Conservation (phyloP, 2,329 filamentous ascomycete genomes). For the Cadophora malorum region DNA sequence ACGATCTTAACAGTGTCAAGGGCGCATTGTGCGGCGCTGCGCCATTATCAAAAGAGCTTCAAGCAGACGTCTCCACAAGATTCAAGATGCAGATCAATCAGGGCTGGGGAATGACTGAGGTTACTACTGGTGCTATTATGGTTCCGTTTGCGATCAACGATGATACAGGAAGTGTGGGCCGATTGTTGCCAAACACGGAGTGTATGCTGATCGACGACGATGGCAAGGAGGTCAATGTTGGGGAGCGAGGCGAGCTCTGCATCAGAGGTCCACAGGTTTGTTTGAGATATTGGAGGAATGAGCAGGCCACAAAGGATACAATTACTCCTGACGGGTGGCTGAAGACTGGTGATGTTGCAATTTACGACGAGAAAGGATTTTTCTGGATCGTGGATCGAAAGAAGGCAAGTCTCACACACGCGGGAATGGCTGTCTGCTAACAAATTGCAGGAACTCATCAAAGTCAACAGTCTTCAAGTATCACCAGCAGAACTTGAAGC, state of each 20-base stretch:
- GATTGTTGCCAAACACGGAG: constrained; percentile 58
- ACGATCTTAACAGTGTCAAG: constrained; percentile 58
- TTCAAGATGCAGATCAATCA: constrained; percentile 53
- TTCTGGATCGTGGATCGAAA: constrained; percentile 71
- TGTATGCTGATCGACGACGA: constrained; percentile 50
- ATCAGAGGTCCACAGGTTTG: constrained; percentile 53
- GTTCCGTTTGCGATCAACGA: constrained; percentile 46
- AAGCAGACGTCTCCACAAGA: constrained; percentile 46
- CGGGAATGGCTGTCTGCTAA: background rate
- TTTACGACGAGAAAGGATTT: constrained; percentile 53
- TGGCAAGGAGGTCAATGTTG: constrained; percentile 47
- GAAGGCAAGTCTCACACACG: constrained; percentile 41
- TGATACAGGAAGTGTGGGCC: constrained; percentile 57
- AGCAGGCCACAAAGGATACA: constrained; percentile 46
- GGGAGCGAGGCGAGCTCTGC: constrained; percentile 52
- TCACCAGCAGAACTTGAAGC: constrained; percentile 64
- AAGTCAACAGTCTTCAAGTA: constrained; percentile 64
- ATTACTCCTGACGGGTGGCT: constrained; percentile 54
- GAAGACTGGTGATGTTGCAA: constrained; percentile 63
- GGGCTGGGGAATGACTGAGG: constrained; percentile 68
- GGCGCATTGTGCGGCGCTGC: constrained; percentile 59
- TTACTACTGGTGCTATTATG: constrained; percentile 53
- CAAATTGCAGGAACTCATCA: constrained; percentile 56
- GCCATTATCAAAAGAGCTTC: constrained; percentile 52
- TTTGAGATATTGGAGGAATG: constrained; percentile 49